These are phyloP conservation scores for Morella rubra DNA, from an alignment of 306 rosid species.

Conservation along the genomic window DNA sequence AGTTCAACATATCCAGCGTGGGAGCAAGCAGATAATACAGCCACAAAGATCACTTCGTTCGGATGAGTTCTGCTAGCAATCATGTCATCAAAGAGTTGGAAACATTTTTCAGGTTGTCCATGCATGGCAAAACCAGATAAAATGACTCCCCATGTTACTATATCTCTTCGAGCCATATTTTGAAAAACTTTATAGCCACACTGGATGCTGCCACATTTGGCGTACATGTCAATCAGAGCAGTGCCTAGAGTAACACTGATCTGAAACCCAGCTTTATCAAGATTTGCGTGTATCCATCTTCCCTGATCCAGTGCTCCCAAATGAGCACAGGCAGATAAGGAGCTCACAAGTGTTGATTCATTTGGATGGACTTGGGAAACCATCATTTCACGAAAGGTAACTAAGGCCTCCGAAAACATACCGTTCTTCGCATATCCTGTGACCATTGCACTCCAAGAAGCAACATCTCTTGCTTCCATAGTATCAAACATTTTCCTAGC, in stretches of 20 bases:
- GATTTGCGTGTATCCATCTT: slow-evolving; percentile 36
- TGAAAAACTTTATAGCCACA: slow-evolving; percentile 31
- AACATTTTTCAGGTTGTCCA: slow-evolving; percentile 34
- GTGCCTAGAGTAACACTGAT: slow-evolving; percentile 29
- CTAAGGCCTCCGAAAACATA: slow-evolving; percentile 36
- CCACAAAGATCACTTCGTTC: slow-evolving; percentile 40
- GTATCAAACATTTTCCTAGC: slow-evolving; percentile 41
- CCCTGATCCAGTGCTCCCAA: slow-evolving; percentile 49
- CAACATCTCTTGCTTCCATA: slow-evolving; percentile 39
- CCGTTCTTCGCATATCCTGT: slow-evolving; percentile 41
- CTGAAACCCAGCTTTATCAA: slow-evolving; percentile 24
- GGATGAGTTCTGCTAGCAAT: slow-evolving; percentile 39
- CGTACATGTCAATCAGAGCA: slow-evolving; percentile 56
- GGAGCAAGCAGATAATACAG: slow-evolving; percentile 46
- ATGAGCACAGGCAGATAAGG: slow-evolving; percentile 45
- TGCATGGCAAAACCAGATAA: slow-evolving; percentile 47
- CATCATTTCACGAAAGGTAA: slow-evolving; percentile 34
- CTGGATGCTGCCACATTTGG: slow-evolving; percentile 50
- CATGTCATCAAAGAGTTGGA: slow-evolving; percentile 42
- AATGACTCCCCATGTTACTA: slow-evolving; percentile 50
- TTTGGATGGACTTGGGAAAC: slow-evolving; percentile 29
- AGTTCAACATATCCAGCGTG: slow-evolving; percentile 45
- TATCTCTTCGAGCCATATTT: slow-evolving; percentile 35
- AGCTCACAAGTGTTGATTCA: slow-evolving; percentile 51
- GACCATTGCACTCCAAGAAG: slow-evolving; percentile 56